Conservation (phyloP, 2,329 filamentous ascomycete species). For the Leptographium flavum region DNA sequence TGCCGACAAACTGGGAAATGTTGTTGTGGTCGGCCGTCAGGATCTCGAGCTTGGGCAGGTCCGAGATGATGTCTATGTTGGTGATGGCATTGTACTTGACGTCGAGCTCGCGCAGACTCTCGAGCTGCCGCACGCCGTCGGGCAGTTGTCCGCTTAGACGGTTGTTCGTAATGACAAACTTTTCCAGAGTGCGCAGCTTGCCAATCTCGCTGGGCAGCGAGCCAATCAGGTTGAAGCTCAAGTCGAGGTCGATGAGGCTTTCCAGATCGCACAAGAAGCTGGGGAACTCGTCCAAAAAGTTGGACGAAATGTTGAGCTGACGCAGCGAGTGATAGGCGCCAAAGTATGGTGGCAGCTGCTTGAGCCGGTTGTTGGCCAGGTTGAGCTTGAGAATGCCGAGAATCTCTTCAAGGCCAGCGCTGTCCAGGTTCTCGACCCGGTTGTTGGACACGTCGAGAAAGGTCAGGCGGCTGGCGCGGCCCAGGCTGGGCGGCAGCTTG, state of each 20-base stretch:
- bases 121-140: slow-evolving; percentile 54
- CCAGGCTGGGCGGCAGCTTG: slow-evolving; percentile 70
- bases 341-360: slow-evolving; percentile 67
- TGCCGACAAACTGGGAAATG: slow-evolving; percentile 77
- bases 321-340: slow-evolving; percentile 64
- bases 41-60: slow-evolving; percentile 75
- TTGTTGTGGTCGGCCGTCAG: slow-evolving; percentile 85
- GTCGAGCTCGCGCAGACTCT: slow-evolving; percentile 77
- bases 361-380: slow-evolving; percentile 83
- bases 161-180: slow-evolving; percentile 93
- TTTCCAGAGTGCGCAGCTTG: slow-evolving; percentile 64
- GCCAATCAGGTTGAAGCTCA: slow-evolving; percentile 89
- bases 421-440: slow-evolving; percentile 70
- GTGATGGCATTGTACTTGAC: slow-evolving; percentile 85
- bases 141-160: slow-evolving; percentile 65
- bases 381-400: slow-evolving; percentile 74
- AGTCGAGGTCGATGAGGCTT: slow-evolving; percentile 79
- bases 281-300: slow-evolving; percentile 75
- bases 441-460: slow-evolving; percentile 95
- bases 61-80: slow-evolving; percentile 75
- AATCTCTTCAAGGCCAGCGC: slow-evolving; percentile 66
- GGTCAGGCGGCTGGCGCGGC: slow-evolving; percentile 66
- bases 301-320: slow-evolving; percentile 84
- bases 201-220: slow-evolving; percentile 66
- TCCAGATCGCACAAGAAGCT: slow-evolving; percentile 70